Base-by-base conservation (phyloP, 441 rosid species). In the Gossypium trilobum region DNA sequence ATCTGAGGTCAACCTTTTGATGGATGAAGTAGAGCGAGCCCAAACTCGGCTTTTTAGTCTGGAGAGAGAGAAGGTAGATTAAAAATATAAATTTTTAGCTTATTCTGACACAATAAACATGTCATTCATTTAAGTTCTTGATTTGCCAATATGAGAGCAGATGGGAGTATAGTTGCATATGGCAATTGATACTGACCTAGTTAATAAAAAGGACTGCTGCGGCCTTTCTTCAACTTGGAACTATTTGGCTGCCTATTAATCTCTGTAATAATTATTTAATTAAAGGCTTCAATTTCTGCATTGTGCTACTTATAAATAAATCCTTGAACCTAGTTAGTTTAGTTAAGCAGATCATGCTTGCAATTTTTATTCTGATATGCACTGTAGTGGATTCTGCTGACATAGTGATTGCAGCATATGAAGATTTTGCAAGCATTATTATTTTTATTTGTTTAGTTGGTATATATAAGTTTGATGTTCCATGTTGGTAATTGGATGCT, bases 21-120 rank as follows among this genome's bases (percentile, higher is more conserved):
- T 95, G 97, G 98, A 95, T 88, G 99, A 95, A 89, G 97, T 95
- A 65, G 99, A 95, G 82, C 87, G 97, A 79, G 99, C 98, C 79
- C 99, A 95, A 83, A 89, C 94, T 23, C 89, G 98, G n/a, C 96
- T 93, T 78, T 86, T 85, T 79, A 86, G 94, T 80, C 92, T 95
- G 74, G 98, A 95, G 86, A 95, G 98, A 81, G 99, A 95, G 80
- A 95, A 95, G 96, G 99, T 90, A 46, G n/a, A 72, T 66, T 75
- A 33, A 20, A 52, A 48, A 52, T 51, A 54, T 16, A 7, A 51
- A 25, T 48, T 19, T 52, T 39, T 51, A 36, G 76, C 19, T 33
- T 29, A 59, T 42, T 71, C 44, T 50, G 29, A 51, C 0, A 4
- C 17, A 2, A 0, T 51, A 68, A 50, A 25, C 5, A 52, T 52